These are phyloP conservation scores for Vanrija humicola DNA, from an alignment of 1,284 basidiomycete genomes.

Conservation along the genomic window DNA sequence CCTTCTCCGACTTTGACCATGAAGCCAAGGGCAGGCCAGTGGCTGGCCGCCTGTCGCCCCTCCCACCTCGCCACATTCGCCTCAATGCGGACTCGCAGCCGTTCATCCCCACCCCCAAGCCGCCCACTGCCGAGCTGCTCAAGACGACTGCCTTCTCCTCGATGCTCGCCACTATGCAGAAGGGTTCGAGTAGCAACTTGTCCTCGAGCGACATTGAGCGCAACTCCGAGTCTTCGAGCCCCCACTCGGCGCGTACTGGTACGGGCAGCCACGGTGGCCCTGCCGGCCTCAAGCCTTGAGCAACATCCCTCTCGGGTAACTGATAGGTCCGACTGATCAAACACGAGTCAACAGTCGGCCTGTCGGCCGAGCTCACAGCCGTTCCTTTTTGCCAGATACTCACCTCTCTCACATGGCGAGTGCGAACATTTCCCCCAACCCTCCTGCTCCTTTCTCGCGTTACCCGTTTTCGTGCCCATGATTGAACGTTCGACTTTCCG, in stretches of 20 bases:
- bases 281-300: no score
- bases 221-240: no score
- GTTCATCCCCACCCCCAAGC: constrained; percentile 19
- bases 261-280: no score
- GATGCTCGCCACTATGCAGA: no score
- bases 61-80: background rate
- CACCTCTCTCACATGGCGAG: background rate
- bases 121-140: background rate
- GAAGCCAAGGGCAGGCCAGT: background rate
- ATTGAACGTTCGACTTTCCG: background rate
- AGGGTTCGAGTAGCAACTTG: no score
- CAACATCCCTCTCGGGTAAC: no score
- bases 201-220: no score
- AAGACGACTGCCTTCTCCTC: constrained; percentile 35
- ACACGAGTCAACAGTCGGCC: no score
- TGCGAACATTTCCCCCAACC: no score
- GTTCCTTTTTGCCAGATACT: background rate
- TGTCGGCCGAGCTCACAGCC: no score
- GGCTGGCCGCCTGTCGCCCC: background rate
- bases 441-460: background rate
- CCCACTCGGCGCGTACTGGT: no score
- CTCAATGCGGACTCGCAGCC: constrained; percentile 26
- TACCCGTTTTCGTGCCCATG: background rate
- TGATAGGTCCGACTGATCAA: no score
- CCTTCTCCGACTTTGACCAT: constrained; percentile 4